phyloP scores from a whole-genome alignment of 2,329 filamentous ascomycete species.

The Colletotrichum plurivorum region DNA sequence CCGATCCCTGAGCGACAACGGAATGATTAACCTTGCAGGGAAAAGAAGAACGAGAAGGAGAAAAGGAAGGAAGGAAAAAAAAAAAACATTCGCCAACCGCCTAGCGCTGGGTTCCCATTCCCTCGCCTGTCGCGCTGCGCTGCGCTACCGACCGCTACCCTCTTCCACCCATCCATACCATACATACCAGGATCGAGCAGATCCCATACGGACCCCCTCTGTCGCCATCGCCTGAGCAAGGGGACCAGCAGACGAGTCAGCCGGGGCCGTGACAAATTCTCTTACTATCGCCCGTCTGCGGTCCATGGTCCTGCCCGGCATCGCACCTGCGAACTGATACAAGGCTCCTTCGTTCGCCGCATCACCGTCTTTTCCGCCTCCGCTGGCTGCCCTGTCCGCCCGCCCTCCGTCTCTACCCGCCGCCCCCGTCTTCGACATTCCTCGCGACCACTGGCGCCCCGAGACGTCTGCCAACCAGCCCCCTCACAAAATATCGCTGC shows the following conservation, averaged over 20 bases:
- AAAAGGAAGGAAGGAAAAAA: neutral
- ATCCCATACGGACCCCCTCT: neutral
- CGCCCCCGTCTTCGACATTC: constrained; percentile 20
- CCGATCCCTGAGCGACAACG: constrained; percentile 9
- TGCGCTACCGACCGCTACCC: neutral
- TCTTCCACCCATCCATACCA: neutral
- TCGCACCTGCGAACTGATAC: constrained; percentile 23
- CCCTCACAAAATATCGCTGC: neutral
- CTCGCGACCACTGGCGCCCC: constrained; percentile 3
- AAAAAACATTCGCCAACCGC: constrained; percentile 23
- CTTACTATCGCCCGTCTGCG: neutral
- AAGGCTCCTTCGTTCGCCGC: constrained; percentile 9
- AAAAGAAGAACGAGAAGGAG: too few relatives aligned
- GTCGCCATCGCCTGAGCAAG: constrained; percentile 25
- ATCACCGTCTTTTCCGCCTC: constrained; percentile 33
- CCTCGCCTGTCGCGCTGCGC: neutral
- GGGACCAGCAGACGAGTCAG: constrained; percentile 29
- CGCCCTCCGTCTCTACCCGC: constrained; percentile 19
- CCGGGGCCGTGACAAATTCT: constrained; percentile 28
- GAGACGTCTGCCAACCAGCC: constrained; percentile 11
- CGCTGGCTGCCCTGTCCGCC: neutral
- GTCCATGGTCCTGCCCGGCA: constrained; percentile 32
- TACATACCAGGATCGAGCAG: constrained; percentile 1
- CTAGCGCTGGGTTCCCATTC: constrained; percentile 1
- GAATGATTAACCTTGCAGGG: constrained; percentile 23